Conservation (phyloP, 257 asterid species). For the Catharanthus roseus region DNA sequence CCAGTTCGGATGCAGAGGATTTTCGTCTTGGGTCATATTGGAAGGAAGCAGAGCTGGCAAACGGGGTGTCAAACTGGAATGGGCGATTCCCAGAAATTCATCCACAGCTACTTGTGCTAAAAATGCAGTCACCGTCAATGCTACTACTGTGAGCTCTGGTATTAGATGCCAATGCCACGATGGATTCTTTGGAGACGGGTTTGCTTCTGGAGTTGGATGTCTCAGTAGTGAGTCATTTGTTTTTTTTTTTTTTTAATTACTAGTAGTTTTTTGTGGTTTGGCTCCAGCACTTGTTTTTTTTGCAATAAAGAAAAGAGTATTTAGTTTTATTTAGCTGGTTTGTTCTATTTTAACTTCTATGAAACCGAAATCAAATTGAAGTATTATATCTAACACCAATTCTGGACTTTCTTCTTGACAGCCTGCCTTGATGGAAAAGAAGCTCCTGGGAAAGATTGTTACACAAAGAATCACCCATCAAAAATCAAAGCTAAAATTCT, state of each 20-base stretch:
- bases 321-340: background rate
- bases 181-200: constrained; percentile 63
- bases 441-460: constrained; percentile 43
- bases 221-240: constrained; percentile 40
- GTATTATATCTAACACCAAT: background rate
- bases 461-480: constrained; percentile 27
- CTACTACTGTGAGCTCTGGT: constrained; percentile 44
- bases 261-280: background rate
- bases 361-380: background rate
- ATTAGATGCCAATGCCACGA: constrained; percentile 51
- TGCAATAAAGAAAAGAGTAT: background rate
- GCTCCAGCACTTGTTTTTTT: background rate
- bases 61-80: constrained; percentile 60
- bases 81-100: constrained; percentile 56
- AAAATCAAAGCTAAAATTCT: constrained; percentile 37
- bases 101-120: constrained; percentile 33
- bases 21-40: constrained; percentile 45
- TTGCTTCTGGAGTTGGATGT: constrained; percentile 49
- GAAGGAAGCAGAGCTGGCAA: constrained; percentile 33
- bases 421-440: constrained; percentile 61
- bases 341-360: background rate
- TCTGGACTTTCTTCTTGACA: constrained; percentile 17
- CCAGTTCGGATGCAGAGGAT: constrained; percentile 57
- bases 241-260: background rate
- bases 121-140: constrained; percentile 38